Conservation (phyloP, 177 flowering plant species). For the Vitis hybrid region DNA sequence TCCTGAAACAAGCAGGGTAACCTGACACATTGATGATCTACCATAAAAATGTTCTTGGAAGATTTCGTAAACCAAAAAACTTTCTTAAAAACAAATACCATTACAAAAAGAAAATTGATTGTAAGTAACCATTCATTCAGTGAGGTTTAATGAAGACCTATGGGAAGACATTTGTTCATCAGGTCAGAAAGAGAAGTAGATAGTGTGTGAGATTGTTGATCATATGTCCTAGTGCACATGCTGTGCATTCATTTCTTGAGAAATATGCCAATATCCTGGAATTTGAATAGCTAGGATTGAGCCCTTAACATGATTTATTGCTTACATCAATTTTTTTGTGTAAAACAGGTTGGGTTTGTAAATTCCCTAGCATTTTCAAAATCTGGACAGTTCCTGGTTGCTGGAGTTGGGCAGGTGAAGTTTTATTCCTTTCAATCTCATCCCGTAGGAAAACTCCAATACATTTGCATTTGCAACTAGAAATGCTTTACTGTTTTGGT, state of each 20-base stretch:
- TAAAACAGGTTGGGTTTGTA: constrained; percentile 77
- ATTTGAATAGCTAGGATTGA: not conserved
- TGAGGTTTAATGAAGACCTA: not conserved
- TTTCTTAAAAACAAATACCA: not conserved
- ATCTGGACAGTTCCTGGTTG: constrained; percentile 82
- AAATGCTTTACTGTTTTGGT: not conserved
- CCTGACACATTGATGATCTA: no score
- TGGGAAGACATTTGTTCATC: not conserved
- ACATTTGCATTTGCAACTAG: no score
- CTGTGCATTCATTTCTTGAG: no score
- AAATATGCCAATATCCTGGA: not conserved
- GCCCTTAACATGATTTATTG: not conserved
- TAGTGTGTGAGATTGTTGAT: not conserved
- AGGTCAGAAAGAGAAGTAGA: not conserved
- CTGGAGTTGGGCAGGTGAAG: constrained; percentile 89
- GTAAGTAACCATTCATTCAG: not conserved
- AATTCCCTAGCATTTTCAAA: constrained; percentile 88
- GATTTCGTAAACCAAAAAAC: not conserved
- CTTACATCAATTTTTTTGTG: not conserved
- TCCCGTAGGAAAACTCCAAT: not conserved
- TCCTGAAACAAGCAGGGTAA: no score
- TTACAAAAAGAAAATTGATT: not conserved
- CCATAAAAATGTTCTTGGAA: not conserved
- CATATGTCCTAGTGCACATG: not conserved
- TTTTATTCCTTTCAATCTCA: not conserved